Conservation (phyloP, 1,284 basidiomycete genomes). For the Termitomyces sp. region DNA sequence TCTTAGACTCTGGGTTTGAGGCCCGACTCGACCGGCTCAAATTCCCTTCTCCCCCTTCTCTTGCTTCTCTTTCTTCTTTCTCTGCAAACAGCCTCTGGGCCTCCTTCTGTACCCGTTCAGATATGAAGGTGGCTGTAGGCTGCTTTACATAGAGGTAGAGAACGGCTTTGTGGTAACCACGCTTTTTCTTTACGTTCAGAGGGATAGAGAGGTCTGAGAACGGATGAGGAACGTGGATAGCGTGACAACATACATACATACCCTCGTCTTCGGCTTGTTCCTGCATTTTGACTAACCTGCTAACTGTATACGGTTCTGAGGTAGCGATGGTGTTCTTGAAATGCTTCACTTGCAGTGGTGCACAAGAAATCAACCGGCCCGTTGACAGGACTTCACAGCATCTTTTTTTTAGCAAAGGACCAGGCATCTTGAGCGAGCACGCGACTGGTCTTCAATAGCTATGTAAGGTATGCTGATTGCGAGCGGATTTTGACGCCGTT, state of each 20-base stretch:
- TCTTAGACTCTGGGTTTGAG: too few species aligned
- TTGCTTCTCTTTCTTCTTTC: not conserved
- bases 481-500: too few species aligned
- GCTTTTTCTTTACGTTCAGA: not conserved
- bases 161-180: not conserved
- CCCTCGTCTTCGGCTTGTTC: constrained; percentile 11
- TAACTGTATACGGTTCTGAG: constrained; percentile 15
- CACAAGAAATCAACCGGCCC: not conserved
- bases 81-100: not conserved
- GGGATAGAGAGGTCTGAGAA: constrained; percentile 13
- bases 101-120: constrained; percentile 5
- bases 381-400: not conserved
- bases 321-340: constrained; percentile 11
- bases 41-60: too few species aligned
- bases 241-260: constrained; percentile 1
- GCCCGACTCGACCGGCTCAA: too few species aligned
- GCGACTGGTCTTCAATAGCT: not conserved
- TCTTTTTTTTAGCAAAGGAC: not conserved
- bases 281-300: constrained; percentile 13
- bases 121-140: constrained; percentile 14
- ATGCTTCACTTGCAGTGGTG: constrained; percentile 2
- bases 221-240: not conserved
- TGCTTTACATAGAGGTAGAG: constrained; percentile 15
- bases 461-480: not conserved
- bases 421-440: not conserved